Base-by-base conservation (phyloP, 352 stramenopile genomes). In the Globisporangium cylindrosporum region DNA sequence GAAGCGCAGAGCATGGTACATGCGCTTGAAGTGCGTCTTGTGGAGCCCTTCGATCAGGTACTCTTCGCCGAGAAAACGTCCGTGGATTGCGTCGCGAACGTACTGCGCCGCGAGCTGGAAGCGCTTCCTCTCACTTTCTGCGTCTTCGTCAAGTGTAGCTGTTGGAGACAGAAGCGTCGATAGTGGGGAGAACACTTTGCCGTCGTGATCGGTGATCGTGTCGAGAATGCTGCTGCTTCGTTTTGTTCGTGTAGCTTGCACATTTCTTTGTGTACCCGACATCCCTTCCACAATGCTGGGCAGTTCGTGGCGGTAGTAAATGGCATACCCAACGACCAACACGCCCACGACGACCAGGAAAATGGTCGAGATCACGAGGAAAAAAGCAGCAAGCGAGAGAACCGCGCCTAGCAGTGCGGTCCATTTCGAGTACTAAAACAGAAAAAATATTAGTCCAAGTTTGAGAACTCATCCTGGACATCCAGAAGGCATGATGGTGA, bases 51-150 rank as follows among this genome's bases (percentile, higher is more conserved):
- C 73, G 4, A 81, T 68, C 2, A 86, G 60, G 41, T 86, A 88
- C 29, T 83, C 74, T 22, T 86, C 70, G 3, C 80, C 80, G 29
- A 88, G 67, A 61, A 84, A 88, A 12, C 73, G 73, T 2, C 80
- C 80, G 15, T 84, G 74, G 12, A 79, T 67, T 3, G 80, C 77
- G 18, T 88, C 80, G 4, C 77, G 73, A 3, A 84, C 78, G 34
- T 81, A 88, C 15, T 84, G 58, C 12, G 79, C 79, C 10, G 77
- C 75, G n/a, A 87, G 62, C 48, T 84, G 67, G 20, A 85, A 72
- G 3, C 65, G 67, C 36, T 74, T 75, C 20, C 65, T 64, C 20
- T 60, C 59, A 51, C 57, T 64, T 12, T 72, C 48, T 4, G 46
- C 41, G 20, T 69, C 60, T 36, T 58, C 66, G 8, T 71, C 60